Conservation (phyloP, 306 rosid genomes). For the Leucaena leucocephala region DNA sequence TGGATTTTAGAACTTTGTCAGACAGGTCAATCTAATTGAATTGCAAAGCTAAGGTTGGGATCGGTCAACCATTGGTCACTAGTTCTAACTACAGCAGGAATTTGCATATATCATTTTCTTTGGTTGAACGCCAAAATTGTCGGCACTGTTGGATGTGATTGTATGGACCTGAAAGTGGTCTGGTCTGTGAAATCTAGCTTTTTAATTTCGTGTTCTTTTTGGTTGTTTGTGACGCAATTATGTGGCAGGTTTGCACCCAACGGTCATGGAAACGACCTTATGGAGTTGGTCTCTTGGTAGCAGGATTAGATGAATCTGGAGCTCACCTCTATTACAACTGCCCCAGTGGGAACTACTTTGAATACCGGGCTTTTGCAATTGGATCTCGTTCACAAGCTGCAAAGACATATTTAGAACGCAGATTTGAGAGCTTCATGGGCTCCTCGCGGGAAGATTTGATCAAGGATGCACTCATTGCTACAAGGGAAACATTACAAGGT, state of each 20-base stretch:
- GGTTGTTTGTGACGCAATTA: conserved; percentile 35
- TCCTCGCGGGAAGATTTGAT: conserved; percentile 81
- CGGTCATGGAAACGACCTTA: conserved; percentile 98
- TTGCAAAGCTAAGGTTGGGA: not conserved
- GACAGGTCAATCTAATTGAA: not conserved
- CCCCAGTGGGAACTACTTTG: conserved; percentile 97
- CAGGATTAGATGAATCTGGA: conserved; percentile 92
- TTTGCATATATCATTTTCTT: not conserved
- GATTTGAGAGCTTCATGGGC: conserved; percentile 61
- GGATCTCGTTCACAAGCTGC: conserved; percentile 99
- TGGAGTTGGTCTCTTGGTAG: conserved; percentile 95
- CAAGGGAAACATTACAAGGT: conserved; percentile 94
- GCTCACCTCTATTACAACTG: conserved; percentile 99
- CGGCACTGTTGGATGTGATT: conserved; percentile 1
- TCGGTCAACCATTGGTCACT: not conserved
- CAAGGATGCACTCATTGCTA: conserved; percentile 94
- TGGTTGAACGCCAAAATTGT: not conserved
- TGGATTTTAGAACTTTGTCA: not conserved
- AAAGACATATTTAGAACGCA: conserved; percentile 95
- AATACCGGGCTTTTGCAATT: conserved; percentile 95
- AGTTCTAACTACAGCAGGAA: not conserved
- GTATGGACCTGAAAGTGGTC: conserved; percentile 13
- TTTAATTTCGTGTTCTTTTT: not conserved
- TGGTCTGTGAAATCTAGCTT: not conserved
- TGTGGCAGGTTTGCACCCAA: conserved; percentile 93